Evolutionary conservation across 192 early-diverging fungal genomes (phyloP).

Genomic region (Coemansia sp.): DNA sequence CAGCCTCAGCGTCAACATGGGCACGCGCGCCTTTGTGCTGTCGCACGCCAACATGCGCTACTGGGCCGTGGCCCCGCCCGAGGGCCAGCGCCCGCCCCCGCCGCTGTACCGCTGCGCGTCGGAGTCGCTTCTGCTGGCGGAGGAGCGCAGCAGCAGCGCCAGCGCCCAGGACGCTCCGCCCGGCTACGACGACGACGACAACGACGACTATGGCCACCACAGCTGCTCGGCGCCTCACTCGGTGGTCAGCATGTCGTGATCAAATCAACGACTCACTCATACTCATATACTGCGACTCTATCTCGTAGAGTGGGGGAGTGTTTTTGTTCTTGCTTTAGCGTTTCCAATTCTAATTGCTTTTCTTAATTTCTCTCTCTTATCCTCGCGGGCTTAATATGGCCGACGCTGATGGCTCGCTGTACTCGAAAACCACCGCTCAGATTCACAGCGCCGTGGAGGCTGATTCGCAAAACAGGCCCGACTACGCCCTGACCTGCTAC

Average conservation of each 20-base stretch:
- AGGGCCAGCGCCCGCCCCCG: slow-evolving; percentile 47
- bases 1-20: slow-evolving; percentile 41
- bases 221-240: background rate
- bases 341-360: too few species aligned
- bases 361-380: too few species aligned
- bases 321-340: too few species aligned
- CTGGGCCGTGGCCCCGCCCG: slow-evolving; percentile 50
- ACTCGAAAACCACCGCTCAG: slow-evolving; percentile 31
- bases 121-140: slow-evolving; percentile 63
- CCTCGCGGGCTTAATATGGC: too few species aligned
- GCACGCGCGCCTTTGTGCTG: slow-evolving; percentile 51
- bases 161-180: slow-evolving; percentile 13
- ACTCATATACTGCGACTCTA: too few species aligned
- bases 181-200: slow-evolving; percentile 10
- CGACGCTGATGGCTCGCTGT: slow-evolving; percentile 17
- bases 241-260: background rate
- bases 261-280: background rate
- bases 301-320: too few species aligned
- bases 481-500: slow-evolving; percentile 24
- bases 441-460: slow-evolving; percentile 39
- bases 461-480: slow-evolving; percentile 17
- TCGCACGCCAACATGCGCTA: slow-evolving; percentile 52
- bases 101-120: slow-evolving; percentile 62
- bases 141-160: background rate
- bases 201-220: background rate